Conservation (phyloP, 2,329 filamentous ascomycete species). For the Scytalidium sp. region DNA sequence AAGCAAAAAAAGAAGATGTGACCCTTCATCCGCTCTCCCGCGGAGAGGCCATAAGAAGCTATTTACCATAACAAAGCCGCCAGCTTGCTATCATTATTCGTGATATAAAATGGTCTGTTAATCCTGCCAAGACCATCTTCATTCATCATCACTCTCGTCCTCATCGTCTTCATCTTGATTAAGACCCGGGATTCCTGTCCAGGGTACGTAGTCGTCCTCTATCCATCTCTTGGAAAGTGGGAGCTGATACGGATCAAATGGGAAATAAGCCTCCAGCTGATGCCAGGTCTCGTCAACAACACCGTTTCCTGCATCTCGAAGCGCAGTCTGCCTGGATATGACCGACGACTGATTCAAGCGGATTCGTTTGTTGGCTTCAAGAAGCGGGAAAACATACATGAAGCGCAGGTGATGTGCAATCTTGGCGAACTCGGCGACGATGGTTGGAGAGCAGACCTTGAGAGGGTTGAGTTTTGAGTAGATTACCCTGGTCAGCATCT, state of each 20-base stretch:
- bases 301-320: conserved; percentile 45
- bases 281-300: conserved; percentile 71
- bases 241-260: conserved; percentile 94
- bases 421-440: conserved; percentile 88
- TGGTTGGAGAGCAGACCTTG: conserved; percentile 87
- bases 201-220: conserved; percentile 77
- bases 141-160: conserved; percentile 47
- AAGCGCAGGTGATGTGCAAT: conserved; percentile 83
- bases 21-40: not conserved
- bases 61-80: no score
- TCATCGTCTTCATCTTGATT: conserved; percentile 55
- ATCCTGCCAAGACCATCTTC: no score
- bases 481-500: conserved; percentile 73
- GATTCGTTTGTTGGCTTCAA: conserved; percentile 90
- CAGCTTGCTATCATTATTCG: no score
- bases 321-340: conserved; percentile 43
- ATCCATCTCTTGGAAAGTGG: conserved; percentile 87
- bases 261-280: conserved; percentile 91
- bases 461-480: conserved; percentile 90
- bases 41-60: no score
- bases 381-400: conserved; percentile 81
- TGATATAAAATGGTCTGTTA: no score
- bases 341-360: conserved; percentile 70
- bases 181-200: conserved; percentile 71
- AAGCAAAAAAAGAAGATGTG: no score